Base-by-base conservation (phyloP, 257 asterid genomes). In the Forsythia suspensa region DNA sequence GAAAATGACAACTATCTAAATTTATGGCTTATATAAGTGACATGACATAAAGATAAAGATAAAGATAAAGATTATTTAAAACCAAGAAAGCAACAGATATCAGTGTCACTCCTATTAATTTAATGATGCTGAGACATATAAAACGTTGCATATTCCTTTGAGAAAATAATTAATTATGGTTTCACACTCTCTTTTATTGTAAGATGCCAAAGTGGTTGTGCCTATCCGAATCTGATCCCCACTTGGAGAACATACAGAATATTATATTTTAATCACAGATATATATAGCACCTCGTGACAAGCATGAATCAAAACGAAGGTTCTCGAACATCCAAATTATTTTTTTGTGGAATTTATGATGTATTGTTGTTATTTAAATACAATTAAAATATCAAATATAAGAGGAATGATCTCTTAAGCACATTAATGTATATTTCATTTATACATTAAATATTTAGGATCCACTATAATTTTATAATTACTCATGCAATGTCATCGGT, bases 161-260 rank as follows among this genome's bases (percentile, higher is more conserved):
- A 44, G 52, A 44, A 44, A 44, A 66, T 72, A 46, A 39, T 48
- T 8, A 70, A 21, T 51, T 70, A 70, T 40, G 34, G 51, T 55
- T 41, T 46, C 12, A 69, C 20, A 42, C 43, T 42, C 42, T 41
- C 13, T 42, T 77, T 52, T 63, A 11, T 0, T 29, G 1, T 29
- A 29, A 29, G 34, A 29, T 29, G 34, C 34, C 34, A 29, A 29
- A 29, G 34, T 29, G 39, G 46, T 69, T 46, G 70, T 77, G 71
- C 77, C 77, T 61, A 70, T 80, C 82, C 65, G 20, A 11, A 15
- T 73, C 55, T 40, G 80, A 84, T 70, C 65, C 76, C 82, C 80
- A 68, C 74, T 70, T 4, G 15, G 72, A 80, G 48, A 13, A 65
- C 82, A 76, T 43, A 65, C 10, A 36, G 36, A 67, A 78, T 69